A percentile compares a stretch with the other conserved stretches of the same genome.
Conservation (phyloP, 495 filamentous ascomycete species). For the Baudoinia panamericana region DNA sequence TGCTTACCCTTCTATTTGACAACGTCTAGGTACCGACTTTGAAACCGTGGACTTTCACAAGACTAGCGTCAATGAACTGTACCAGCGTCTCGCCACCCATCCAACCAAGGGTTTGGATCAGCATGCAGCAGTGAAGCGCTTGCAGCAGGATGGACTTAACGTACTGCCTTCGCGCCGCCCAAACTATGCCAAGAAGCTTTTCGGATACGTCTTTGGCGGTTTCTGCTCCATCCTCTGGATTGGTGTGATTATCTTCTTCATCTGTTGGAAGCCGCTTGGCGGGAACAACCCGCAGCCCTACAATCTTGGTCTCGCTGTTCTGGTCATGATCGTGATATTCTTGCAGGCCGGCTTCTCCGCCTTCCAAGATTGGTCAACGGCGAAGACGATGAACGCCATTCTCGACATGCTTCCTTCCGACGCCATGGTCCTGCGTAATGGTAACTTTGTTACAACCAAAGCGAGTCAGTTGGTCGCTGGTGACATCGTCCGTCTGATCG, state of each 20-base stretch:
- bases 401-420: slow-evolving; percentile 26
- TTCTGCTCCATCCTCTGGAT: slow-evolving; percentile 31
- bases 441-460: slow-evolving; percentile 47
- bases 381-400: slow-evolving; percentile 28
- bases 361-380: slow-evolving; percentile 32
- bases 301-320: slow-evolving; percentile 29
- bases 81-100: slow-evolving; percentile 13
- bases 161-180: slow-evolving; percentile 22
- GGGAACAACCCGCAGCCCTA: slow-evolving; percentile 22
- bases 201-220: slow-evolving; percentile 29
- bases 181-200: slow-evolving; percentile 25
- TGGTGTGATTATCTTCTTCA: slow-evolving; percentile 30
- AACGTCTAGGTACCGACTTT: slow-evolving; percentile 37
- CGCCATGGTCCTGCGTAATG: slow-evolving; percentile 54
- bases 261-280: slow-evolving; percentile 30
- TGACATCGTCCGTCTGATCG: slow-evolving; percentile 53
- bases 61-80: slow-evolving; percentile 22
- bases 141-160: slow-evolving; percentile 23
- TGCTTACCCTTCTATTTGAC: no score
- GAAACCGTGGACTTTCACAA: slow-evolving; percentile 31
- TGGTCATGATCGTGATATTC: slow-evolving; percentile 29
- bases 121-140: slow-evolving; percentile 20
- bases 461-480: slow-evolving; percentile 64
- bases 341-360: slow-evolving; percentile 30
- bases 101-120: slow-evolving; percentile 18